Percentiles rank a stretch among this genome's conserved stretches.
Evolutionary conservation across 1,284 basidiomycete species (phyloP).

Genomic region (Ustilago bromivora): DNA sequence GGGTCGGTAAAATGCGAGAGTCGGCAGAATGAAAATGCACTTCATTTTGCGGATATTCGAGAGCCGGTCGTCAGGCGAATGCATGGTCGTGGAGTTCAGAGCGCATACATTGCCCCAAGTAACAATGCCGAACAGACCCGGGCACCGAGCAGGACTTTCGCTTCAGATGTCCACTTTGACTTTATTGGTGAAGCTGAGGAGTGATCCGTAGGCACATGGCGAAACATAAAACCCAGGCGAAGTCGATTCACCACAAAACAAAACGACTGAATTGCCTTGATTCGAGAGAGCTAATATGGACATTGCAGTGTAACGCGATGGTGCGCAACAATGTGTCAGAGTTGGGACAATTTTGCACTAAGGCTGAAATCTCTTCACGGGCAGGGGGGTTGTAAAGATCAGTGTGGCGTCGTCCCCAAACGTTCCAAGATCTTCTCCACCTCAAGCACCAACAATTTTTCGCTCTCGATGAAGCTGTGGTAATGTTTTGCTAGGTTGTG

Average conservation of each 20-base stretch:
- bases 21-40: not conserved
- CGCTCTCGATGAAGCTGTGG: constrained; percentile 1
- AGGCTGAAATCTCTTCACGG: too few relatives aligned
- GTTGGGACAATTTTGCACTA: too few relatives aligned
- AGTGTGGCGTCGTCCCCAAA: not conserved
- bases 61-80: not conserved
- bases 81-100: not conserved
- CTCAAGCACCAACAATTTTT: constrained; percentile 2
- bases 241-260: not conserved
- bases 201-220: too few relatives aligned
- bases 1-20: not conserved
- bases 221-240: too few relatives aligned
- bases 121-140: not conserved
- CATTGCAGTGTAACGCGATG: too few relatives aligned
- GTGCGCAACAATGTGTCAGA: too few relatives aligned
- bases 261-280: not conserved
- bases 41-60: not conserved
- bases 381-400: not conserved
- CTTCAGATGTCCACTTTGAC: too few relatives aligned
- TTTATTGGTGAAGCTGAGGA: too few relatives aligned
- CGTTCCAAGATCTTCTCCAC: constrained; percentile 15
- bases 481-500: not conserved
- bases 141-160: too few relatives aligned
- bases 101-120: not conserved
- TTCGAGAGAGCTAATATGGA: too few relatives aligned